These are phyloP conservation scores for Hyphopichia homilentoma DNA, from an alignment of 805 yeast genomes.

Conservation along the genomic window DNA sequence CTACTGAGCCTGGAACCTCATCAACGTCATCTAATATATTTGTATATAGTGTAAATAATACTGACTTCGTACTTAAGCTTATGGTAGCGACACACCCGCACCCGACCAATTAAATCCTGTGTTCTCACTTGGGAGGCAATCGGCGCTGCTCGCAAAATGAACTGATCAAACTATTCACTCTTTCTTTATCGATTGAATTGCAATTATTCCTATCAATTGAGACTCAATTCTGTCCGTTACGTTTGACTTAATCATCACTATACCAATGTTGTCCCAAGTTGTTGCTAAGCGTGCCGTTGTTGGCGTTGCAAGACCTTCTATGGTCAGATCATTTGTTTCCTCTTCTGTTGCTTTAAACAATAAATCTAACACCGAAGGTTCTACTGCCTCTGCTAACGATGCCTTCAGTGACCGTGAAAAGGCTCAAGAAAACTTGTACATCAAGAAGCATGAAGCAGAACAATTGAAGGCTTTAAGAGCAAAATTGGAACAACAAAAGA, in stretches of 20 bases:
- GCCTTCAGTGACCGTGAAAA: conserved; percentile 74
- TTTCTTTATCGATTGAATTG: neutral
- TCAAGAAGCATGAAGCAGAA: conserved; percentile 88
- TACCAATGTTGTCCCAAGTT: conserved; percentile 18
- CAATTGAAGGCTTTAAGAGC: conserved; percentile 74
- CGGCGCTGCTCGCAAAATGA: no score
- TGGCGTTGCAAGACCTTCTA: no score
- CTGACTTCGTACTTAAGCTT: no score
- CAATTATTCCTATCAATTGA: no score
- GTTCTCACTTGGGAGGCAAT: no score
- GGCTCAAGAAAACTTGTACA: conserved; percentile 83
- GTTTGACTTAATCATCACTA: conserved; percentile 1
- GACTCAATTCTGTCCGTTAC: no score
- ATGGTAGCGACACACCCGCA: no score
- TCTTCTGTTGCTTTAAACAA: conserved; percentile 21
- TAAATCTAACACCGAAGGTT: conserved; percentile 15
- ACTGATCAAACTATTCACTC: neutral
- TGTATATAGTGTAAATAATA: no score
- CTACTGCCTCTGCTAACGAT: conserved; percentile 21
- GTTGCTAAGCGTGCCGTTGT: conserved; percentile 18
- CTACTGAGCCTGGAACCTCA: no score
- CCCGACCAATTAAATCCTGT: no score
- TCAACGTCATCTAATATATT: no score
- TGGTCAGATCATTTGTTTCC: conserved; percentile 29
- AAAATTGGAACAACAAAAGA: conserved; percentile 72